Conservation (phyloP, 805 yeast genomes). For the Maudiozyma pseudohumilis region DNA sequence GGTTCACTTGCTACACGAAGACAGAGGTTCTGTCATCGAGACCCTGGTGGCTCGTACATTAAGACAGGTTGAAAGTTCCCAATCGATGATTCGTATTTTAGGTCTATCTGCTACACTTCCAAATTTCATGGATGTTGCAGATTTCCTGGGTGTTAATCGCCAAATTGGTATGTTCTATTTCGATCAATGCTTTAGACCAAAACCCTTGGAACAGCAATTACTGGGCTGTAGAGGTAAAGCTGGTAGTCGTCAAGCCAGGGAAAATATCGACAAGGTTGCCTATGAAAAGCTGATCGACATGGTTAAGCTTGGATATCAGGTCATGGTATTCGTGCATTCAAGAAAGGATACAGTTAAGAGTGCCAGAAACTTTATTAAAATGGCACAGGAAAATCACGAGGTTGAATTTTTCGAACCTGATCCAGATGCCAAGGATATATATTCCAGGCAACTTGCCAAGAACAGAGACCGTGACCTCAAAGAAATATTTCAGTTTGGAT, state of each 20-base stretch:
- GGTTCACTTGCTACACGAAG: conserved; percentile 93
- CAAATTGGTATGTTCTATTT: conserved; percentile 89
- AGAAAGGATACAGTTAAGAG: conserved; percentile 86
- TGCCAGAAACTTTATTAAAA: conserved; percentile 57
- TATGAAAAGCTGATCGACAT: conserved; percentile 68
- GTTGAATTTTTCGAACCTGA: conserved; percentile 33
- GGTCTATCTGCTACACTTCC: conserved; percentile 94
- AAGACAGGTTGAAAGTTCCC: conserved; percentile 90
- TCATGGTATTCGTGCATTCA: conserved; percentile 94
- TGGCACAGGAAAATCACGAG: conserved; percentile 58
- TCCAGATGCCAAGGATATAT: conserved; percentile 26
- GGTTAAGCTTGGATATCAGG: conserved; percentile 66
- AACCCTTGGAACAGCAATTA: conserved; percentile 81
- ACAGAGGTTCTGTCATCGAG: conserved; percentile 95
- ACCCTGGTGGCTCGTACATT: conserved; percentile 89
- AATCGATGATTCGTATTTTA: conserved; percentile 85
- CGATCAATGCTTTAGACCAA: conserved; percentile 88
- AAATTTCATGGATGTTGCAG: conserved; percentile 86
- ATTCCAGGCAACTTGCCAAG: conserved; percentile 54
- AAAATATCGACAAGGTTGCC: conserved; percentile 62
- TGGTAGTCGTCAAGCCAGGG: conserved; percentile 58
- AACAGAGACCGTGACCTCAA: conserved; percentile 69
- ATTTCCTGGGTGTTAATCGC: conserved; percentile 83
- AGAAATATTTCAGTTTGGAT: conserved; percentile 71
- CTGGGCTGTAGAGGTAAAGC: conserved; percentile 82